A percentile compares a stretch with the other conserved stretches of the same genome.
Evolutionary conservation across 768 basidiomycete species (phyloP).

Genomic region (Suillus paluster): DNA sequence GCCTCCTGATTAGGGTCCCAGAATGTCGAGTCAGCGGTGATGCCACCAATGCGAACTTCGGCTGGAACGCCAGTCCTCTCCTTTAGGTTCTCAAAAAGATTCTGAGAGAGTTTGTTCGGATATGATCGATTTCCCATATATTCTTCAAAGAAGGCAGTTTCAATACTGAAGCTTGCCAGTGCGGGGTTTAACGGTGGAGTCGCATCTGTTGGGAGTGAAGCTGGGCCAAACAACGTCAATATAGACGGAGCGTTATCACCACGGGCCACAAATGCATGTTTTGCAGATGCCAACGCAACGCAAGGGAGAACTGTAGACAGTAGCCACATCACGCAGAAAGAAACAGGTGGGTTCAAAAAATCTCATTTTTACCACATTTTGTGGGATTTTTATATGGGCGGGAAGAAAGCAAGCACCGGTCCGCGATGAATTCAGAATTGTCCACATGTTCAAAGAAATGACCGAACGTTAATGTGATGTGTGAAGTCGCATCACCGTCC

Average conservation of each 20-base stretch:
- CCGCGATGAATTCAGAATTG: neutral
- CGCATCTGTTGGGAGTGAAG: slow-evolving; percentile 46
- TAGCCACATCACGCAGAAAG: slow-evolving; percentile 14
- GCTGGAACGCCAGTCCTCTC: slow-evolving; percentile 48
- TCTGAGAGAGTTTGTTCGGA: slow-evolving; percentile 48
- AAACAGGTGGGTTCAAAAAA: neutral
- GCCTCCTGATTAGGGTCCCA: slow-evolving; percentile 46
- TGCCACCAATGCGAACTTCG: slow-evolving; percentile 56
- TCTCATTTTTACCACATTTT: neutral
- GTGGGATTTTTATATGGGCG: neutral
- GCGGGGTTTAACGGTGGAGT: slow-evolving; percentile 48
- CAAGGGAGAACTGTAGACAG: slow-evolving; percentile 1
- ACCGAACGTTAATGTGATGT: too few species aligned
- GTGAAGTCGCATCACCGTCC: neutral
- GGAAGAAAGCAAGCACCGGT: slow-evolving; percentile 1
- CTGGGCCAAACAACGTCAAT: slow-evolving; percentile 44
- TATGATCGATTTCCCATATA: slow-evolving; percentile 49
- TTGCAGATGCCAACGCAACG: slow-evolving; percentile 14
- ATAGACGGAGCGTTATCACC: slow-evolving; percentile 11
- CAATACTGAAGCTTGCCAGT: slow-evolving; percentile 57
- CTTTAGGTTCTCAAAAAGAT: slow-evolving; percentile 50
- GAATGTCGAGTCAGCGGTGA: slow-evolving; percentile 57
- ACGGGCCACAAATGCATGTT: slow-evolving; percentile 13
- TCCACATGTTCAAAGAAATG: slow-evolving; percentile 6
- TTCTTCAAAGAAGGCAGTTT: slow-evolving; percentile 57